Evolutionary conservation across 2,329 filamentous ascomycete species (phyloP).

Genomic region (Diaporthe amygdali): DNA sequence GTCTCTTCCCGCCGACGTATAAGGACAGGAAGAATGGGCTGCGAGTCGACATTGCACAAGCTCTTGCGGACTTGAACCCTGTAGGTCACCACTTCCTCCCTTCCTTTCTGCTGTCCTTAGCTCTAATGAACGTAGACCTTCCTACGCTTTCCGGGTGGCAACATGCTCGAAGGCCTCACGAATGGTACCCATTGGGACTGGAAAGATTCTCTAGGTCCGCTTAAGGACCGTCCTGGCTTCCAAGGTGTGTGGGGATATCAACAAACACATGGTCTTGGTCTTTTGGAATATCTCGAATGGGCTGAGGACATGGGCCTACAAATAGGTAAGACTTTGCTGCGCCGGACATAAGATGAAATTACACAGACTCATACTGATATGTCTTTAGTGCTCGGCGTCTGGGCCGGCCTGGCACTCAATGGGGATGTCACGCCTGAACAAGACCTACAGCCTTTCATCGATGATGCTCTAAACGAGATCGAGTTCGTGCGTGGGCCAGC

Average conservation of each 20-base stretch:
- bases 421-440: constrained; percentile 55
- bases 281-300: constrained; percentile 67
- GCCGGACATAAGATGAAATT: neutral
- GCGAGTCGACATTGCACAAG: constrained; percentile 58
- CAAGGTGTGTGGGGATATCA: constrained; percentile 64
- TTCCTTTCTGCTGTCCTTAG: neutral
- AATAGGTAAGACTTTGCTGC: constrained; percentile 42
- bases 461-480: constrained; percentile 66
- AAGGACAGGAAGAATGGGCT: constrained; percentile 63
- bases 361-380: neutral
- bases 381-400: constrained; percentile 58
- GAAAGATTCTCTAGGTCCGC: constrained; percentile 59
- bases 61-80: constrained; percentile 56
- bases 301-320: constrained; percentile 63
- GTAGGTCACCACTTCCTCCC: constrained; percentile 34
- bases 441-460: constrained; percentile 60
- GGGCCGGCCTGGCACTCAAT: constrained; percentile 60
- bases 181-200: constrained; percentile 54
- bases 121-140: constrained; percentile 43
- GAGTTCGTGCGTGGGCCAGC: constrained; percentile 65
- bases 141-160: constrained; percentile 69
- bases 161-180: constrained; percentile 59
- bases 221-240: constrained; percentile 60
- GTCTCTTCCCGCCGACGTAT: constrained; percentile 65
- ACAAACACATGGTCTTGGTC: constrained; percentile 66